Evolutionary conservation across 2,329 filamentous ascomycete species (phyloP), one percentile per base, ranked within the genome.

Genomic region (Fusarium setosum): DNA sequence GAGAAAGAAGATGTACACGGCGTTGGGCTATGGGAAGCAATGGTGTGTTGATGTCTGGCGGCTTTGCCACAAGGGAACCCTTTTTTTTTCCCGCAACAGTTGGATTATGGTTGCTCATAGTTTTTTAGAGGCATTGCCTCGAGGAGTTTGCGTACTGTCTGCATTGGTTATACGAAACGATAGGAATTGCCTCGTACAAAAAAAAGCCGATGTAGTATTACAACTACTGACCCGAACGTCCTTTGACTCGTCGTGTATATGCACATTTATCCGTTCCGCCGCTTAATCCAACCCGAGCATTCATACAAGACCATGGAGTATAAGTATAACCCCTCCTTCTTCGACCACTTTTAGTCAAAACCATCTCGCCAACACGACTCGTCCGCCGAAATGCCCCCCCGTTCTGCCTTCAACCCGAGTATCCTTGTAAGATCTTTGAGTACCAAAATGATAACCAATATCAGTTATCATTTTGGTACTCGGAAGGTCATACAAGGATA

Each of bases 1-100:
- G 51, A 50, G 38, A 47, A 56, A 59, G 70, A 65, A 50, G 51
- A 40, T 62, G 59, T 59, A 61, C 48, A 60, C 63, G 71, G 71
- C 71, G 71, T 73, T 73, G 60, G 66, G 52, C 57, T 63, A 59
- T 18, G 49, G 69, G 58, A 59, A 57, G 58, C 57, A 63, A 41
- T 48, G 59, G 56, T 44, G 54, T 34, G 49, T 37, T 52, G 59
- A 60, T 56, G 42, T 45, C 41, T 41, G 61, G 61, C 44, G 44
- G 52, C 24, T 51, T 52, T 47, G 24, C 40, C 53, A 24, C 37
- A 9, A 21, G 18, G 18, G 50, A 32, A 9, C 26, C 26, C 26
- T 12, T 29, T 29, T 29, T 29, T 29, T 29, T n/a, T n/a, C n/a
- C n/a, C n/a, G 26, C 12, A 29, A 29, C 26, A 8, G 26, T 29